A percentile compares a stretch with the other conserved stretches of the same genome.
These are phyloP conservation scores for Plantago ovata DNA, from an alignment of 257 asterid genomes.

Conservation along the genomic window DNA sequence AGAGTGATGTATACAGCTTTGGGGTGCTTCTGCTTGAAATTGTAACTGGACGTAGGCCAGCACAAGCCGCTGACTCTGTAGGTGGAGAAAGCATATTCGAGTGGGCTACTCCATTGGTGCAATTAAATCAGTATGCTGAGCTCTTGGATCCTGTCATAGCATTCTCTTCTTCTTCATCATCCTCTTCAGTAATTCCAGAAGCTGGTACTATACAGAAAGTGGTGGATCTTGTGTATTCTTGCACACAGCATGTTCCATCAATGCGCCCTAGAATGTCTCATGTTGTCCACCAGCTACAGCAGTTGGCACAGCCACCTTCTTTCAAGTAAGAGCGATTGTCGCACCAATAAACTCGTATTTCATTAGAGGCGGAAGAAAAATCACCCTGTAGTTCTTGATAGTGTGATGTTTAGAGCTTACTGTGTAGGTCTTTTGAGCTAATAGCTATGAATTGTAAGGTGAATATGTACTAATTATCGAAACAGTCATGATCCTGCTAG, in stretches of 20 bases:
- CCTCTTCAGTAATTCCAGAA: slow-evolving; percentile 76
- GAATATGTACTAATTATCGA: background rate
- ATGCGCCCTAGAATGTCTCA: slow-evolving; percentile 99
- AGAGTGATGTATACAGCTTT: slow-evolving; percentile 98
- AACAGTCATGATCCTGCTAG: too few relatives aligned
- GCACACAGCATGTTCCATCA: slow-evolving; percentile 97
- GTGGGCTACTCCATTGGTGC: slow-evolving; percentile 98
- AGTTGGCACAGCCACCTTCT: slow-evolving; percentile 59
- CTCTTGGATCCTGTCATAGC: slow-evolving; percentile 83
- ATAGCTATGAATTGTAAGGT: background rate
- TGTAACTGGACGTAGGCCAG: slow-evolving; percentile 87
- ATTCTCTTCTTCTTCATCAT: slow-evolving; percentile 67
- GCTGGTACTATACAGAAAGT: slow-evolving; percentile 75
- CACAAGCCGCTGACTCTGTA: slow-evolving; percentile 92
- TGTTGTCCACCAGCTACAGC: slow-evolving; percentile 95
- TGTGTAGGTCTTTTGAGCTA: background rate
- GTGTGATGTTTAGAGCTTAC: too few relatives aligned
- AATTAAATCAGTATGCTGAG: slow-evolving; percentile 75
- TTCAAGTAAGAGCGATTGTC: slow-evolving; percentile 34
- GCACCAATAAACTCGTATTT: background rate
- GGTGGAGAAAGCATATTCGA: slow-evolving; percentile 99
- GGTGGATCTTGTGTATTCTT: slow-evolving; percentile 92
- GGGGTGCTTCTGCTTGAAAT: slow-evolving; percentile 95
- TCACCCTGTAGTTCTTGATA: too few relatives aligned
- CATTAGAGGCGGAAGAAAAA: slow-evolving; percentile 1